These are phyloP conservation scores for Amanita thiersii DNA, from an alignment of 768 basidiomycete genomes.

Conservation along the genomic window DNA sequence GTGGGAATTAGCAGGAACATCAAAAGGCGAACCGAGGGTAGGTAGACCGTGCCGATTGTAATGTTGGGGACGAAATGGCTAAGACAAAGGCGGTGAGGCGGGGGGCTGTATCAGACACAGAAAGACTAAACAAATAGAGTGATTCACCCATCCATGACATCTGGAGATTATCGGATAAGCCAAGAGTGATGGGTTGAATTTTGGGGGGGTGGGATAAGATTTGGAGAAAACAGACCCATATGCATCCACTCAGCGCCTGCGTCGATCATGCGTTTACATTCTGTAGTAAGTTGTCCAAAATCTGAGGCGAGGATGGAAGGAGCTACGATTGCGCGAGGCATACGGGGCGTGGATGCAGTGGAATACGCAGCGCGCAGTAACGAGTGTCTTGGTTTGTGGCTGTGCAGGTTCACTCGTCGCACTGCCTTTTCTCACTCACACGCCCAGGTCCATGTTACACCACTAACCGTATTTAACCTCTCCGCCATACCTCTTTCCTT, in stretches of 20 bases:
- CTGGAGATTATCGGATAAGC: slow-evolving; percentile 28
- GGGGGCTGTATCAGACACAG: slow-evolving; percentile 9
- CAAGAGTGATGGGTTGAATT: slow-evolving; percentile 3
- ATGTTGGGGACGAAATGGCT: slow-evolving; percentile 99
- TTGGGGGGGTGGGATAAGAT: not conserved
- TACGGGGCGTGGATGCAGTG: slow-evolving; percentile 19
- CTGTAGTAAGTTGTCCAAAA: slow-evolving; percentile 89
- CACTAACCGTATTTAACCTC: slow-evolving; percentile 1
- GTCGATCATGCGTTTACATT: slow-evolving; percentile 95
- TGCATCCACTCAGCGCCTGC: slow-evolving; percentile 97
- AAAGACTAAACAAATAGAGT: slow-evolving; percentile 8
- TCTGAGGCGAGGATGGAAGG: slow-evolving; percentile 97
- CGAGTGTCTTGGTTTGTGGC: not conserved
- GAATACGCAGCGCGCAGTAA: not conserved
- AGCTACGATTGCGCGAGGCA: slow-evolving; percentile 90
- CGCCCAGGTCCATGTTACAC: not conserved
- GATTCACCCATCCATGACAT: slow-evolving; percentile 94
- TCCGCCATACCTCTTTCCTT: slow-evolving; percentile 4
- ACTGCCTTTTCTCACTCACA: slow-evolving; percentile 1
- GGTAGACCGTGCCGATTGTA: slow-evolving; percentile 69
- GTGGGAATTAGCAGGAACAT: slow-evolving; percentile 8
- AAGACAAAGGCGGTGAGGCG: slow-evolving; percentile 11
- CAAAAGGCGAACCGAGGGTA: not conserved
- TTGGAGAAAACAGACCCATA: slow-evolving; percentile 57
- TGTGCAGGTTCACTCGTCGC: slow-evolving; percentile 8